phyloP scores from a whole-genome alignment of 2,329 filamentous ascomycete genomes.

The Lasiodiplodia citricola region DNA sequence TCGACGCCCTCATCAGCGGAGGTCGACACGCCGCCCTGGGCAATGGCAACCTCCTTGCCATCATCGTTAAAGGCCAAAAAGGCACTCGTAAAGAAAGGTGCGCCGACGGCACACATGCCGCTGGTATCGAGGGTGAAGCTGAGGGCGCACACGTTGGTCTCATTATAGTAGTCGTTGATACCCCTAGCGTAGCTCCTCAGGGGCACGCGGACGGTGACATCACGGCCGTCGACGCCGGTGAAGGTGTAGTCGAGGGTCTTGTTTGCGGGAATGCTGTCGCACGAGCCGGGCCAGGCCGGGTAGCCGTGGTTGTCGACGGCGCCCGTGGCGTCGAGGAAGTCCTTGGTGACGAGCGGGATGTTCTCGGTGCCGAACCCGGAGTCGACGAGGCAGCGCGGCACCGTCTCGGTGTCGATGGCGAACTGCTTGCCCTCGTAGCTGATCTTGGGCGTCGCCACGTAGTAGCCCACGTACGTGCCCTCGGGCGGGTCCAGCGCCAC shows the following conservation, averaged over 20 bases:
- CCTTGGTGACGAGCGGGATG: conserved; percentile 31
- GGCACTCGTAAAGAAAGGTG: conserved; percentile 39
- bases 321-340: conserved; percentile 34
- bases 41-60: conserved; percentile 38
- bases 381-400: conserved; percentile 38
- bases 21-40: conserved; percentile 37
- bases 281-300: conserved; percentile 2
- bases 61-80: conserved; percentile 44
- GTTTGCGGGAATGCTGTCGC: conserved; percentile 7
- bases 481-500: conserved; percentile 32
- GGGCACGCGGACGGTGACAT: conserved; percentile 10
- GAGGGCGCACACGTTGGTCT: conserved; percentile 7
- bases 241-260: conserved; percentile 21
- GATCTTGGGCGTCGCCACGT: not conserved
- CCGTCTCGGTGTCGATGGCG: not conserved
- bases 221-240: conserved; percentile 26
- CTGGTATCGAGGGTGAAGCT: conserved; percentile 33
- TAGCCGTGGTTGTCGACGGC: conserved; percentile 2
- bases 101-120: conserved; percentile 32
- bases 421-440: not conserved
- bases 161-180: conserved; percentile 9
- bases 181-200: conserved; percentile 18
- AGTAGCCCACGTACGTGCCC: conserved; percentile 5
- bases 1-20: conserved; percentile 14
- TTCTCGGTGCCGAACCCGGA: conserved; percentile 38